phyloP scores from a whole-genome alignment of 768 basidiomycete genomes.

The Pleurotus ostreatus region DNA sequence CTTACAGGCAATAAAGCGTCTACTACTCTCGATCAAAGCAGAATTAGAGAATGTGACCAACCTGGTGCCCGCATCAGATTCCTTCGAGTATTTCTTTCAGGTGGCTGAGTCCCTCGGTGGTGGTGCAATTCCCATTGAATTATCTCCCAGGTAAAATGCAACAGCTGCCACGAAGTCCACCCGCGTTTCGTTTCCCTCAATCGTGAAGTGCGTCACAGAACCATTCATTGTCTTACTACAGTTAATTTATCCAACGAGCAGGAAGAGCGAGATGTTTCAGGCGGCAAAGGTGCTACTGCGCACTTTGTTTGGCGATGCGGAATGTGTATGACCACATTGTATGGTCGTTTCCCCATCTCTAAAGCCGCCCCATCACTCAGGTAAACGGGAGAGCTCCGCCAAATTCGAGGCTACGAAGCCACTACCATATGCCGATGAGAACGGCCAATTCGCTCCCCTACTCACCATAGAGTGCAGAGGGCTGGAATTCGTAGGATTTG shows the following conservation, averaged over 20 bases:
- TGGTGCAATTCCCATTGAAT: background rate
- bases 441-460: slow-evolving; percentile 59
- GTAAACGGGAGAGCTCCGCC: slow-evolving; percentile 78
- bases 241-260: slow-evolving; percentile 22
- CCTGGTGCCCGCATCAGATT: slow-evolving; percentile 57
- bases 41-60: slow-evolving; percentile 77
- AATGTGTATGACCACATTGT: slow-evolving; percentile 36
- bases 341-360: background rate
- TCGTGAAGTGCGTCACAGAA: slow-evolving; percentile 43
- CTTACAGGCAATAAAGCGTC: slow-evolving; percentile 12
- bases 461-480: slow-evolving; percentile 82
- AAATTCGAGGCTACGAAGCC: slow-evolving; percentile 61
- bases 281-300: slow-evolving; percentile 64
- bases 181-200: slow-evolving; percentile 72
- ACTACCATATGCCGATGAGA: slow-evolving; percentile 56
- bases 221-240: background rate
- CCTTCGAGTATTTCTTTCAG: slow-evolving; percentile 81
- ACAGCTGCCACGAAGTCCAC: slow-evolving; percentile 73
- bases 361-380: slow-evolving; percentile 20
- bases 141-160: slow-evolving; percentile 62
- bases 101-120: slow-evolving; percentile 27
- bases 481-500: slow-evolving; percentile 76
- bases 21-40: slow-evolving; percentile 70
- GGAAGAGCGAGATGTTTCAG: slow-evolving; percentile 65
- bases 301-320: slow-evolving; percentile 82